Percentiles rank a stretch among this genome's conserved stretches.
Evolutionary conservation across 176 grass and related monocot species (phyloP).

Genomic region (barley (Hordeum vulgare)): DNA sequence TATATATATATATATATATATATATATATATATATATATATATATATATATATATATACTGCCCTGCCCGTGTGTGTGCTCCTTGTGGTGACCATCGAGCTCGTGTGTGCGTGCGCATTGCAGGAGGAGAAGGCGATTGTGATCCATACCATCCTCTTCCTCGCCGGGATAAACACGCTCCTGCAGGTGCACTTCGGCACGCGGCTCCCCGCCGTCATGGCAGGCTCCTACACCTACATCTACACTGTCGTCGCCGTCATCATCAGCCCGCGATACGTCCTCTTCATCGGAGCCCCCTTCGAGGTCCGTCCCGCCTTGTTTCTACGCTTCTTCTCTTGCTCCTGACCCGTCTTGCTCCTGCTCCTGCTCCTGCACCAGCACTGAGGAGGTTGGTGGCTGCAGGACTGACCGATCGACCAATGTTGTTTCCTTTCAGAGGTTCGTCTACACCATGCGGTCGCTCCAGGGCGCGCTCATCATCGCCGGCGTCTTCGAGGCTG

Average conservation of each 20-base stretch:
- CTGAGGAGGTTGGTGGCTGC: not conserved
- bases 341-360: not conserved
- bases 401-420: not conserved
- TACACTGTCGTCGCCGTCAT: slow-evolving; percentile 70
- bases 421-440: slow-evolving; percentile 42
- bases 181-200: slow-evolving; percentile 83
- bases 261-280: slow-evolving; percentile 62
- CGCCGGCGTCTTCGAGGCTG: too few species aligned
- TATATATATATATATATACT: too few species aligned
- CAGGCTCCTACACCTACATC: slow-evolving; percentile 73
- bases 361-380: too few species aligned
- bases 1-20: too few species aligned
- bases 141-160: slow-evolving; percentile 90
- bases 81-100: not conserved
- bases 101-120: not conserved
- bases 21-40: too few species aligned
- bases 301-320: slow-evolving; percentile 28
- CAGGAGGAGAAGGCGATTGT: slow-evolving; percentile 94
- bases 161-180: slow-evolving; percentile 84
- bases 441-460: too few species aligned
- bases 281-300: slow-evolving; percentile 48
- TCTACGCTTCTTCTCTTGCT: not conserved
- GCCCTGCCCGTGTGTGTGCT: too few species aligned
- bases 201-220: slow-evolving; percentile 69
- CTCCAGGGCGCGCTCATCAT: too few species aligned